Evolutionary conservation across 495 filamentous ascomycete species (phyloP), one percentile per base, ranked within the genome.

Genomic region (Penicillium paxilli): DNA sequence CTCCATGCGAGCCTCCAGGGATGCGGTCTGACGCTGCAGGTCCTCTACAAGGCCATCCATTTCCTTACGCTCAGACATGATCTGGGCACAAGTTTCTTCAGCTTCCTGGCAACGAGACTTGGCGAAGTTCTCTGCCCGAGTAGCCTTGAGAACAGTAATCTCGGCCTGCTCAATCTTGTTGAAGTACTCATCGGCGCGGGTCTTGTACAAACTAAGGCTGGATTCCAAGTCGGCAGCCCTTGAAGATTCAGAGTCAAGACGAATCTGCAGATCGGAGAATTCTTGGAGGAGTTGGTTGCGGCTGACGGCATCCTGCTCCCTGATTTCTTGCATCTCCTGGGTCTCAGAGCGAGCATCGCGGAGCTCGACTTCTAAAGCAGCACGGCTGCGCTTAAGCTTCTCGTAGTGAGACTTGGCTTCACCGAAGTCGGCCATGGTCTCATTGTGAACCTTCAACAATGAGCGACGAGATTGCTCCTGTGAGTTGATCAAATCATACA

Each of bases 81-180:
- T 89, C 40, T 87, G 84, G 3, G 92, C 91, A 54, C 86, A 96
- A 10, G 86, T 90, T 40, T 98, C 93, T 56, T 98, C 95, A 0
- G 91, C 89, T 69, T 98, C 94, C 52, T 82, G 84, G 11, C 88
- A 85, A 59, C 96, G 93, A 17, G 88, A 74, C 69, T 91, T 95
- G 40, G 94, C 92, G 65, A 96, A 96, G 63, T 96, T 90, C 70
- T 98, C 94, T 0, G 95, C 92, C 7, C 93, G 81, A 45, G 82
- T 85, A 40, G 94, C 93, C 70, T 96, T 97, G 53, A 98, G 81
- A 19, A 98, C 91, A 8, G 92, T 86, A 57, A 98, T 93, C 66
- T 98, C 94, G 14, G 94, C 94, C 66, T 97, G 92, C 66, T 98
- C 94, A 16, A 98, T 87, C 72, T 96, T 97, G 77, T 83, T 90